Evolutionary conservation across 805 yeast genomes (phyloP).

Genomic region (Candida sphagnicola): DNA sequence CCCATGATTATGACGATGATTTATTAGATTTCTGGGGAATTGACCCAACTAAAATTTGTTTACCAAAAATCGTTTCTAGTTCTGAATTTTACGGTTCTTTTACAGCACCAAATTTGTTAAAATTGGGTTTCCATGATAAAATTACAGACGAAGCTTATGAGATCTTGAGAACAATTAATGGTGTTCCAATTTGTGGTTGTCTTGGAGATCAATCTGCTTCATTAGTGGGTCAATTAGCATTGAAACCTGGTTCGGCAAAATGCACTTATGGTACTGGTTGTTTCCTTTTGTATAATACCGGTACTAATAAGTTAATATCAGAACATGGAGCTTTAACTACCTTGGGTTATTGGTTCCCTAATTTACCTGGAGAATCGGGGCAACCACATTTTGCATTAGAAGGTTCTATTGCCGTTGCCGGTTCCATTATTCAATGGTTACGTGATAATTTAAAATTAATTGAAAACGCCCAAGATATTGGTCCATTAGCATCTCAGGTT

Average conservation of each 20-base stretch:
- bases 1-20: slow-evolving; percentile 69
- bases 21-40: slow-evolving; percentile 77
- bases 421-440: slow-evolving; percentile 90
- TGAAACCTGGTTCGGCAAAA: slow-evolving; percentile 80
- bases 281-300: slow-evolving; percentile 85
- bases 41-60: slow-evolving; percentile 56
- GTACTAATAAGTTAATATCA: slow-evolving; percentile 64
- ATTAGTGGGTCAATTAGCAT: slow-evolving; percentile 86
- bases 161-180: slow-evolving; percentile 46
- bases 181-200: slow-evolving; percentile 81
- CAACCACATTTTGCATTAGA: slow-evolving; percentile 86
- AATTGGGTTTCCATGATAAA: slow-evolving; percentile 48
- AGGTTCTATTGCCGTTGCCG: slow-evolving; percentile 96
- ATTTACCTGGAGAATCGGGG: slow-evolving; percentile 41
- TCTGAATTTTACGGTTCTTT: slow-evolving; percentile 77
- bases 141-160: slow-evolving; percentile 52
- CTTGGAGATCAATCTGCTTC: slow-evolving; percentile 95
- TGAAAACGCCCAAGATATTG: slow-evolving; percentile 79
- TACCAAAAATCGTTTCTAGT: slow-evolving; percentile 78
- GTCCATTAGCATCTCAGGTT: slow-evolving; percentile 83
- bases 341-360: slow-evolving; percentile 85
- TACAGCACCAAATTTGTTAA: slow-evolving; percentile 52
- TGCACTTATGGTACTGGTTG: slow-evolving; percentile 98
- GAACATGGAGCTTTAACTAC: slow-evolving; percentile 85
- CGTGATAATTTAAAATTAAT: slow-evolving; percentile 85